These are phyloP conservation scores for Hyphopichia fennica DNA, from an alignment of 1,139 yeast genomes.

Conservation along the genomic window DNA sequence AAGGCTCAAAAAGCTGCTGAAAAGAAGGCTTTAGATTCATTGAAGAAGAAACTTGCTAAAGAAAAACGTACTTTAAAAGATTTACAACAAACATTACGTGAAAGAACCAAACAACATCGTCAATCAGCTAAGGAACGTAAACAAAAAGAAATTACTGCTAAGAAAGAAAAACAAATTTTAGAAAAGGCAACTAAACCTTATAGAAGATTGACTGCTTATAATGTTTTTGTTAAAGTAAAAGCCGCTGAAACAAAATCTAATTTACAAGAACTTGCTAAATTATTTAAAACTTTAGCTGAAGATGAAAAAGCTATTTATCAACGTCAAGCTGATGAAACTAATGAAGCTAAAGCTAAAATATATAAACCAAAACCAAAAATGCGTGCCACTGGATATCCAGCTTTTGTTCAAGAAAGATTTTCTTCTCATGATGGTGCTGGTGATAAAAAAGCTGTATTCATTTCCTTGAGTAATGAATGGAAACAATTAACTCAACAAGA, in stretches of 20 bases:
- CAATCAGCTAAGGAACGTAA: conserved; percentile 9
- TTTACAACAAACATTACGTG: conserved; percentile 20
- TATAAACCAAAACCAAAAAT: conserved; percentile 37
- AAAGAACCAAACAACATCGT: conserved; percentile 11
- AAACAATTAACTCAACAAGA: conserved; percentile 25
- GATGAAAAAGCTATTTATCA: conserved; percentile 26
- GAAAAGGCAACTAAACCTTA: conserved; percentile 27
- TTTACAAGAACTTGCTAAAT: conserved; percentile 17
- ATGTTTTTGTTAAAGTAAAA: conserved; percentile 27
- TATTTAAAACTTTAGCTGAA: conserved; percentile 24
- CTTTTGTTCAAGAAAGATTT: conserved; percentile 23
- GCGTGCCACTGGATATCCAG: conserved; percentile 32
- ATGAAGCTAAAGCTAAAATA: conserved; percentile 23
- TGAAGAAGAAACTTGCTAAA: conserved; percentile 19
- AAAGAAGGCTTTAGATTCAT: conserved; percentile 10
- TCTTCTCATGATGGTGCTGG: conserved; percentile 21
- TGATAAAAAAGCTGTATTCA: conserved; percentile 23
- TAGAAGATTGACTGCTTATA: conserved; percentile 28
- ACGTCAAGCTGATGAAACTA: conserved; percentile 25
- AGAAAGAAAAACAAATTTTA: conserved; percentile 15
- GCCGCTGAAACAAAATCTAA: conserved; percentile 1
- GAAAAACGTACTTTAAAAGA: conserved; percentile 22
- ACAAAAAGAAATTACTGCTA: conserved; percentile 8
- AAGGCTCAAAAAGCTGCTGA: conserved; percentile 6
- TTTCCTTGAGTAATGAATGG: conserved; percentile 32